Evolutionary conservation across 2,329 filamentous ascomycete genomes (phyloP).

Genomic region (Chlorencoelia australis): DNA sequence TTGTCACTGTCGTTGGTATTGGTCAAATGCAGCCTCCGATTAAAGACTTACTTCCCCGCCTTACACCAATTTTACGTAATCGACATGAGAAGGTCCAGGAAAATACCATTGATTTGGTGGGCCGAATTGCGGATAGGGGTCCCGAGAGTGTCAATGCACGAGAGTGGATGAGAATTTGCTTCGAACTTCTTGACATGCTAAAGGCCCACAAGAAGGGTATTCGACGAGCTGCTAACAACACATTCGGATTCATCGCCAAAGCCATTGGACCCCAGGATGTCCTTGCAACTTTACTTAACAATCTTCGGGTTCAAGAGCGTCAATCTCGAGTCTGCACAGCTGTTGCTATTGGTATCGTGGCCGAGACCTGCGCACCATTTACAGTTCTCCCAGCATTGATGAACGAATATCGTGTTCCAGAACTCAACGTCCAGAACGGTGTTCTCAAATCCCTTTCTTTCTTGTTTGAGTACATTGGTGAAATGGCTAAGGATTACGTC

Average conservation of each 20-base stretch:
- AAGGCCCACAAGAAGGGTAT: conserved; percentile 99
- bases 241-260: conserved; percentile 98
- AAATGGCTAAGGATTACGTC: conserved; percentile 99
- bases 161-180: conserved; percentile 99
- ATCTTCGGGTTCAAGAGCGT: conserved; percentile 91
- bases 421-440: conserved; percentile 97
- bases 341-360: conserved; percentile 95
- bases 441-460: conserved; percentile 95
- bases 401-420: conserved; percentile 98
- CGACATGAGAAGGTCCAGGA: conserved; percentile 99
- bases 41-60: conserved; percentile 84
- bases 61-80: conserved; percentile 97
- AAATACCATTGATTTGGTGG: conserved; percentile 96
- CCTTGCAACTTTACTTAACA: conserved; percentile 88
- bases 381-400: conserved; percentile 96
- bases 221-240: conserved; percentile 95
- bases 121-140: conserved; percentile 93
- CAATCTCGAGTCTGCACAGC: conserved; percentile 98
- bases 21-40: conserved; percentile 97
- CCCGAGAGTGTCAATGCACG: conserved; percentile 93
- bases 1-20: conserved; percentile 96
- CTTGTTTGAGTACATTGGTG: conserved; percentile 97
- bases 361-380: conserved; percentile 95
- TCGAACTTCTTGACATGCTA: conserved; percentile 96
- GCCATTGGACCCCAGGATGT: conserved; percentile 98